These are phyloP conservation scores for Naematelia encephala DNA, from an alignment of 768 basidiomycete genomes.

Conservation along the genomic window DNA sequence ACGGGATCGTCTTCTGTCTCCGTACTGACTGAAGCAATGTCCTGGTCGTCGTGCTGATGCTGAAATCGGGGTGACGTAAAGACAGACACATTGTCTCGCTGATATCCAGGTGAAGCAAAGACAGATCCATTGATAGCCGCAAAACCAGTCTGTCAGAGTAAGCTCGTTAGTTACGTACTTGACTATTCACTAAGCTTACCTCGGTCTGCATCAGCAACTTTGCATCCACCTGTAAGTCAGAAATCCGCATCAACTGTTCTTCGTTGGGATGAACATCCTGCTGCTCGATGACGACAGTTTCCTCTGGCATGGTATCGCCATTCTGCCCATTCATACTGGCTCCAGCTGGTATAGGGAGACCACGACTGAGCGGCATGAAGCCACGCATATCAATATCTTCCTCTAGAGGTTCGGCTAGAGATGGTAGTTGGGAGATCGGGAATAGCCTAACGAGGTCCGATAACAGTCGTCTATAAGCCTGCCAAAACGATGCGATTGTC, in stretches of 20 bases:
- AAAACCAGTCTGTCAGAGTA: background rate
- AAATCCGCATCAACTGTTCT: constrained; percentile 89
- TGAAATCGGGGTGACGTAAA: background rate
- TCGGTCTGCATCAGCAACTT: constrained; percentile 62
- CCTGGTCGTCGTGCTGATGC: constrained; percentile 56
- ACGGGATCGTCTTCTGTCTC: constrained; percentile 81
- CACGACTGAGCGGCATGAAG: constrained; percentile 72
- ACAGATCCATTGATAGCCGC: background rate
- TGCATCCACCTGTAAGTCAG: constrained; percentile 75
- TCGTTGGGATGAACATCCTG: constrained; percentile 76
- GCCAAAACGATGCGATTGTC: constrained; percentile 64
- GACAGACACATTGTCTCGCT: background rate
- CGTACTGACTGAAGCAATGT: constrained; percentile 64
- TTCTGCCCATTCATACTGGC: background rate
- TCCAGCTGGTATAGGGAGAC: constrained; percentile 51
- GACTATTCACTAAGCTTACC: constrained; percentile 53
- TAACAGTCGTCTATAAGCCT: constrained; percentile 64
- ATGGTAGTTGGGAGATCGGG: constrained; percentile 62
- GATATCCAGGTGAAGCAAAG: background rate
- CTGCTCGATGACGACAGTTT: background rate
- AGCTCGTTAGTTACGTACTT: background rate
- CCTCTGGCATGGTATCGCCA: background rate
- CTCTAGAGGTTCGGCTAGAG: constrained; percentile 64
- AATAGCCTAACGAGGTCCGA: constrained; percentile 64
- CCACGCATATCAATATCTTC: constrained; percentile 88